Conservation (phyloP, 345 rosid species). For the Aegle marmelos region DNA sequence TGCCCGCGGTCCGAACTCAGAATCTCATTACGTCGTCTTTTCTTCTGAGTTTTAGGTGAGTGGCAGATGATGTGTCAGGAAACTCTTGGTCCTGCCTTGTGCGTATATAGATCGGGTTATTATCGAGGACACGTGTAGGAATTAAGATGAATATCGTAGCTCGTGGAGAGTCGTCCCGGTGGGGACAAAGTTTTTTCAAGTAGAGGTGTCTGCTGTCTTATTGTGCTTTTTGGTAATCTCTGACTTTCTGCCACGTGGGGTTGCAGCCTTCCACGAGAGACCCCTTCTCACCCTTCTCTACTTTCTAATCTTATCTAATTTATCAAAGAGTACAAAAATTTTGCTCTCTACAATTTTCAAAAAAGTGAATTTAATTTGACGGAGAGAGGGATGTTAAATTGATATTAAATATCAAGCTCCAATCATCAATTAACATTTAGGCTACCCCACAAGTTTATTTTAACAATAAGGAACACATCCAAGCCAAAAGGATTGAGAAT, state of each 20-base stretch:
- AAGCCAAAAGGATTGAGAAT: neutral
- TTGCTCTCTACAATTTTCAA: neutral
- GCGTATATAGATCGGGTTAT: constrained; percentile 6
- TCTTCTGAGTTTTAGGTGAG: neutral
- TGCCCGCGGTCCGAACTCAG: constrained; percentile 11
- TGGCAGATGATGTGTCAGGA: constrained; percentile 20
- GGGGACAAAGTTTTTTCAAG: constrained; percentile 23
- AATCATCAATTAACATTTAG: neutral
- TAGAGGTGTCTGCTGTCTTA: constrained; percentile 11
- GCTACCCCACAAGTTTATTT: neutral
- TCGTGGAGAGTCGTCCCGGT: constrained; percentile 20
- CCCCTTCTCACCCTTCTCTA: neutral
- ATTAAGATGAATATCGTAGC: constrained; percentile 10
- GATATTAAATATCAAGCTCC: neutral
- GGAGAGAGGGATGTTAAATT: neutral
- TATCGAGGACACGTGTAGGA: constrained; percentile 22
- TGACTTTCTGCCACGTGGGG: constrained; percentile 25
- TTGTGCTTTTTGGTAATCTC: constrained; percentile 16
- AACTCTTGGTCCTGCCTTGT: constrained; percentile 11
- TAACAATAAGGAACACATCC: neutral
- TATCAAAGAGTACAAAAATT: no score
- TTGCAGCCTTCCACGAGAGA: constrained; percentile 1
- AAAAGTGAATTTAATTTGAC: neutral
- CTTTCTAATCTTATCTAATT: constrained; percentile 6
- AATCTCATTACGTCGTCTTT: constrained; percentile 12